These are phyloP conservation scores for Diaporthe ilicicola DNA, from an alignment of 2,329 filamentous ascomycete species.

Conservation along the genomic window DNA sequence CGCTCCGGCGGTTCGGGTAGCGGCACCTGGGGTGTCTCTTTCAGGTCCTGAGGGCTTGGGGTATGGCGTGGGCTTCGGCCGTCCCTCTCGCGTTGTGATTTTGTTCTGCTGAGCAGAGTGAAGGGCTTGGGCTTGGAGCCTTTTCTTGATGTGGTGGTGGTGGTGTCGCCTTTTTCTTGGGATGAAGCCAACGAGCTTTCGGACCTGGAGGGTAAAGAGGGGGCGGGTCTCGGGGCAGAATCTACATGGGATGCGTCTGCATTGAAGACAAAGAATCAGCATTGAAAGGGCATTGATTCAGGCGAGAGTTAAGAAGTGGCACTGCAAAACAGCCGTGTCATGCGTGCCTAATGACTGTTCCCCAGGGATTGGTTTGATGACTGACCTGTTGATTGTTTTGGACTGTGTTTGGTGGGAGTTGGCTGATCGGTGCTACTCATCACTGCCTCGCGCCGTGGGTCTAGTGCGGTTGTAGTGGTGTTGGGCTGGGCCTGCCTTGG, in stretches of 20 bases:
- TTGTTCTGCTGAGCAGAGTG: constrained; percentile 59
- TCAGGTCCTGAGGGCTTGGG: constrained; percentile 46
- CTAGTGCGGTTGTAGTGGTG: constrained; percentile 24
- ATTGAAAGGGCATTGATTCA: constrained; percentile 23
- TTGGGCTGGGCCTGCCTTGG: constrained; percentile 39
- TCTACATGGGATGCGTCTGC: constrained; percentile 44
- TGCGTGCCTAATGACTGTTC: constrained; percentile 2
- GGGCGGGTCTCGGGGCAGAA: constrained; percentile 49
- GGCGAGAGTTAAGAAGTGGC: constrained; percentile 14
- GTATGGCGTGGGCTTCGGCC: constrained; percentile 40
- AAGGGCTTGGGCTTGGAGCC: constrained; percentile 64
- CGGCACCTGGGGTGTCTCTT: constrained; percentile 31
- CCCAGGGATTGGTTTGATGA: constrained; percentile 4
- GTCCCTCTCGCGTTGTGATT: constrained; percentile 62
- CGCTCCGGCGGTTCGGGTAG: constrained; percentile 45
- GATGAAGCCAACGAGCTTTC: constrained; percentile 61
- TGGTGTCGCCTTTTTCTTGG: constrained; percentile 53
- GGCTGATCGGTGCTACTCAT: constrained; percentile 40
- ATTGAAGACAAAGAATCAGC: constrained; percentile 33
- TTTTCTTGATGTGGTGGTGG: constrained; percentile 48
- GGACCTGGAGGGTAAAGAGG: constrained; percentile 57
- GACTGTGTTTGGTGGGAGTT: constrained; percentile 40
- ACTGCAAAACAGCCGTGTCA: constrained; percentile 2
- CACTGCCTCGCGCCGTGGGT: constrained; percentile 23
- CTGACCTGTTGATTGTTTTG: constrained; percentile 44